Evolutionary conservation across 75 land plant species (phyloP), one percentile per base, ranked within the genome.

Genomic region (Cunninghamia lanceolata): DNA sequence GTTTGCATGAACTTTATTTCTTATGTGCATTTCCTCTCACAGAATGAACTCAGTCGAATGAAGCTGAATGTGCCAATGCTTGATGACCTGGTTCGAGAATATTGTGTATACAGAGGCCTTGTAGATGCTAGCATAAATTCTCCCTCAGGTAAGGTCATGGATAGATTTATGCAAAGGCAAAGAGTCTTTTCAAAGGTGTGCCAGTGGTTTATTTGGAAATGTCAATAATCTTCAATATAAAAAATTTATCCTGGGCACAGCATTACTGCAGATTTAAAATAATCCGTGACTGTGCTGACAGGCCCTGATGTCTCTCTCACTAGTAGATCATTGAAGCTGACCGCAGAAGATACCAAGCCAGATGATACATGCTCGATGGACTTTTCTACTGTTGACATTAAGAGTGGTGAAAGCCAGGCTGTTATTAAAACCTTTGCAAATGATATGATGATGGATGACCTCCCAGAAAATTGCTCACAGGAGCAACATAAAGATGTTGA

Each of bases 41-140:
- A 98, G 99, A 97, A 97, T 91, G 99, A 98, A 84, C 87, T 98
- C 84, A 93, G 99, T 85, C 92, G 98, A 70, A 93, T 97, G 95
- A 92, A 86, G 83, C 77, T 97, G 87, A 91, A 98, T 86, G 68
- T 91, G 56, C 83, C 93, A 34, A 40, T 92, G 78, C 87, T 97
- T 82, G 99, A 98, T 87, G 94, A 98, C 88, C 96, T 98, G 82
- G 98, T 98, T 54, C 93, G 87, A 71, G 99, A 97, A 71, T 98
- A 97, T 87, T 98, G 99, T 87, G 68, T 98, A 56, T 98, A 98
- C 85, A 95, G 97, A 88, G 99, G 99, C 2, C 93, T 98, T 74
- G 90, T 98, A 85, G 92, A 95, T 80, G 77, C 89, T 83, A 86
- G 39, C 71, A 73, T 68, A 78, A n/a, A 25, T 82, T 42, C 88